Base-by-base conservation (phyloP, 31 red algal species). In the Endocladia muricata region DNA sequence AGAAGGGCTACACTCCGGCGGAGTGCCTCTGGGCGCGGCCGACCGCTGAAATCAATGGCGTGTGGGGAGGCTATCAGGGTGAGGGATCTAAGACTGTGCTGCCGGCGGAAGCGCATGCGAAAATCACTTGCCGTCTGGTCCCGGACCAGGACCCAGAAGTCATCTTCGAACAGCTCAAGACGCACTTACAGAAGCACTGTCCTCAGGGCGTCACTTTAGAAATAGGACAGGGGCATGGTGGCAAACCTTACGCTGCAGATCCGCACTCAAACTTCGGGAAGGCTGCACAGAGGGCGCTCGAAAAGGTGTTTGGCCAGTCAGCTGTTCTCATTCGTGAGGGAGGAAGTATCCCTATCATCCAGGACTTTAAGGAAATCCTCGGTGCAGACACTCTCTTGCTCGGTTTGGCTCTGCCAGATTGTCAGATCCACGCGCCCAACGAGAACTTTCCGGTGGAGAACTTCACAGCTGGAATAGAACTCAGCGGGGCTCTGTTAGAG, bases 51-150 rank as follows among this genome's bases (percentile, higher is more conserved):
- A 51, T 89, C 0, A 80, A 84, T 15, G 85, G 85, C 38, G 71
- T 89, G 29, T 67, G 82, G 51, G 79, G 85, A 52, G 85, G 85
- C 44, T 89, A 76, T 17, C 51, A 17, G 6, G 85, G 81, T 1
- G 42, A 76, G 28, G 85, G 85, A 30, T 44, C 81, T 33, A 83
- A 84, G 59, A 84, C 79, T 4, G 85, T 83, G 21, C 39, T 89
- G 26, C 85, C 85, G 37, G 37, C 85, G 22, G 38, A 42, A 3
- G 85, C 85, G 26, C 33, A 33, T 43, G 81, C 79, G 21, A 89
- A 89, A 63, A 29, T 89, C 36, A 64, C 39, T 51, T 9, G 9
- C 19, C 44, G 44, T 19, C 44, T 51, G 40, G 78, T 89, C 31
- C 85, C 77, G 23, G 59, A 59, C 35, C 85, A 89, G 55, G 28